Evolutionary conservation across 73 alveolate species (phyloP).

Genomic region (Uronychia binucleata): DNA sequence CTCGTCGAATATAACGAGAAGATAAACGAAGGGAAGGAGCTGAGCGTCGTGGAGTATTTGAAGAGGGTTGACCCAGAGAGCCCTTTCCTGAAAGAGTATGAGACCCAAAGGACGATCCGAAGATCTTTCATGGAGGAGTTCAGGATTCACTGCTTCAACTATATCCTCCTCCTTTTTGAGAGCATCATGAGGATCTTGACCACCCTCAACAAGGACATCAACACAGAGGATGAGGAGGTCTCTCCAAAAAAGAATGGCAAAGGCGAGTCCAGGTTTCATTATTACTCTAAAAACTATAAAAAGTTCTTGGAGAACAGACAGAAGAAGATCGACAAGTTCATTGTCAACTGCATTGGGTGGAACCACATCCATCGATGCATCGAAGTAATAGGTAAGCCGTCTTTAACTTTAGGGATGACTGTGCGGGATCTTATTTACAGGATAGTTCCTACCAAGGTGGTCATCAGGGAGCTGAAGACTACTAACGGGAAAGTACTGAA

Average conservation of each 20-base stretch:
- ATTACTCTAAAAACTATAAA: conserved; percentile 53
- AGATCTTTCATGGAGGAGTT: conserved; percentile 51
- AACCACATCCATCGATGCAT: conserved; percentile 66
- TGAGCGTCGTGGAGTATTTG: conserved; percentile 50
- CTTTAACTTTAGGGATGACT: conserved; percentile 46
- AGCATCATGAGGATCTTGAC: conserved; percentile 59
- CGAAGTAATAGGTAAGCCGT: conserved; percentile 30
- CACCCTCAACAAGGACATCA: conserved; percentile 51
- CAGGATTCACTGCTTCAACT: conserved; percentile 62
- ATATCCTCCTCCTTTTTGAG: conserved; percentile 64
- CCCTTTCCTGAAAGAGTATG: conserved; percentile 57
- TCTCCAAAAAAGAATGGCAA: neutral
- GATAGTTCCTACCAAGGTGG: conserved; percentile 66
- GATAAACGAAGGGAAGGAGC: conserved; percentile 66
- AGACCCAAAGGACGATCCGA: conserved; percentile 41
- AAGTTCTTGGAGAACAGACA: conserved; percentile 60
- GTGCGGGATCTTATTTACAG: conserved; percentile 53
- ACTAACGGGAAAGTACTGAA: conserved; percentile 55
- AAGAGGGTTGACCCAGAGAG: conserved; percentile 42
- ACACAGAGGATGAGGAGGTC: neutral
- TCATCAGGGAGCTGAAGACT: conserved; percentile 54
- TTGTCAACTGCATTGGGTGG: conserved; percentile 72
- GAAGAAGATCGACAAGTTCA: conserved; percentile 65
- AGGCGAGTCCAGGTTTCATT: neutral
- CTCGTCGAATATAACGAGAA: conserved; percentile 67